A percentile compares a stretch with the other conserved stretches of the same genome.
Conservation (phyloP, 176 grass and related monocot genomes). For the Pontederia crassipes region DNA sequence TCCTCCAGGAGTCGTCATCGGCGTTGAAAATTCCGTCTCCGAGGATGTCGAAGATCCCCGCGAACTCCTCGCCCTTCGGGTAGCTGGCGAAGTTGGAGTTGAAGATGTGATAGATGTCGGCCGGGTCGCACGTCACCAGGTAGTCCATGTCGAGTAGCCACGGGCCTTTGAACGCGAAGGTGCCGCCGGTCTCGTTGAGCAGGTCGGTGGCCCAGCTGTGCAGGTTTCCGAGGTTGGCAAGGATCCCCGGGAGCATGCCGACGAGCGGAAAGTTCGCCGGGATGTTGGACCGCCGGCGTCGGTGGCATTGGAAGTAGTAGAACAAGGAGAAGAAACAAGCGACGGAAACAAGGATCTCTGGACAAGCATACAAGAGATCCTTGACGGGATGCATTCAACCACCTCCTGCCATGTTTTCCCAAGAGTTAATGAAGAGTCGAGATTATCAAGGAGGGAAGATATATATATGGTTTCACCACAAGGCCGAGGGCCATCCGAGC, state of each 20-base stretch:
- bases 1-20: not conserved
- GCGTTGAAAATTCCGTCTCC: constrained; percentile 6
- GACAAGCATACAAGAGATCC: not conserved
- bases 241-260: not conserved
- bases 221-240: not conserved
- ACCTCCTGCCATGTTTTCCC: not conserved
- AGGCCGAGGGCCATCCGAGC: too few species aligned
- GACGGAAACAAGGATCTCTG: not conserved
- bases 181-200: not conserved
- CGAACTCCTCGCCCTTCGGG: constrained; percentile 8
- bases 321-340: not conserved
- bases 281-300: not conserved
- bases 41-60: constrained; percentile 6
- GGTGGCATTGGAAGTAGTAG: not conserved
- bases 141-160: constrained; percentile 1
- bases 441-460: too few species aligned
- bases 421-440: too few species aligned
- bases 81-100: constrained; percentile 5
- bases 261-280: not conserved
- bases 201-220: not conserved
- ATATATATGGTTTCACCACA: too few species aligned
- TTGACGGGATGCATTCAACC: not conserved
- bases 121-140: not conserved
- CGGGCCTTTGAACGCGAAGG: not conserved
- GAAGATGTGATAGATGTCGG: constrained; percentile 2